These are phyloP conservation scores for Gnomoniopsis sp. DNA, from an alignment of 2,329 filamentous ascomycete species.

Conservation along the genomic window DNA sequence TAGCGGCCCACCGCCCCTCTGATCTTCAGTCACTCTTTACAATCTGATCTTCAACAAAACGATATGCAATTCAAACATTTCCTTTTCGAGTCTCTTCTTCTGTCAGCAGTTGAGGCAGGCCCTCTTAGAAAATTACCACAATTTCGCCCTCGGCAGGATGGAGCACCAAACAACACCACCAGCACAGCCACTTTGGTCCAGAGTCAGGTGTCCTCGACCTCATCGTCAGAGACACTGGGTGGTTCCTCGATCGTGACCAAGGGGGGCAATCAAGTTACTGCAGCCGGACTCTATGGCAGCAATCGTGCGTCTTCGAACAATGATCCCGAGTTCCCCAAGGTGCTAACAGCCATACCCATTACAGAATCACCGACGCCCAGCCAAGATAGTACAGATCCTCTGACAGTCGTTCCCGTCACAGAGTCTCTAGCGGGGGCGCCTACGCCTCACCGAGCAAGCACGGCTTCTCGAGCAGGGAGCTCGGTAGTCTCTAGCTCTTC, in stretches of 20 bases:
- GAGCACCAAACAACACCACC: slow-evolving; percentile 1
- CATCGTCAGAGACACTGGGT: neutral
- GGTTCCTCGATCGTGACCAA: neutral
- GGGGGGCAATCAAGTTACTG: neutral
- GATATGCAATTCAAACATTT: slow-evolving; percentile 9
- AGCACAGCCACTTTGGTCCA: slow-evolving; percentile 5
- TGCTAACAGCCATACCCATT: neutral
- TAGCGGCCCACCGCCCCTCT: neutral
- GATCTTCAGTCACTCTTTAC: slow-evolving; percentile 6
- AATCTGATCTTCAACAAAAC: slow-evolving; percentile 2
- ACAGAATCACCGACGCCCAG: neutral
- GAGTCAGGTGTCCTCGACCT: slow-evolving; percentile 13
- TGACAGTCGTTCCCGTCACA: neutral
- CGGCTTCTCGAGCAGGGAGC: neutral
- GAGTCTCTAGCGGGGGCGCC: neutral
- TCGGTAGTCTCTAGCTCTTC: neutral
- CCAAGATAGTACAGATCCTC: neutral
- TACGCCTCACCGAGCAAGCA: neutral
- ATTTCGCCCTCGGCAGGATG: slow-evolving; percentile 2
- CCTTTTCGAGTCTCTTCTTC: slow-evolving; percentile 12
- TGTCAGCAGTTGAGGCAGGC: slow-evolving; percentile 18
- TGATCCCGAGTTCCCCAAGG: neutral
- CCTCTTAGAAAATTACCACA: slow-evolving; percentile 13
- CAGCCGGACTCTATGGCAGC: neutral
- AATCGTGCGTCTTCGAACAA: neutral